Conservation (phyloP, 345 rosid genomes). For the Odontarrhena argentea region DNA sequence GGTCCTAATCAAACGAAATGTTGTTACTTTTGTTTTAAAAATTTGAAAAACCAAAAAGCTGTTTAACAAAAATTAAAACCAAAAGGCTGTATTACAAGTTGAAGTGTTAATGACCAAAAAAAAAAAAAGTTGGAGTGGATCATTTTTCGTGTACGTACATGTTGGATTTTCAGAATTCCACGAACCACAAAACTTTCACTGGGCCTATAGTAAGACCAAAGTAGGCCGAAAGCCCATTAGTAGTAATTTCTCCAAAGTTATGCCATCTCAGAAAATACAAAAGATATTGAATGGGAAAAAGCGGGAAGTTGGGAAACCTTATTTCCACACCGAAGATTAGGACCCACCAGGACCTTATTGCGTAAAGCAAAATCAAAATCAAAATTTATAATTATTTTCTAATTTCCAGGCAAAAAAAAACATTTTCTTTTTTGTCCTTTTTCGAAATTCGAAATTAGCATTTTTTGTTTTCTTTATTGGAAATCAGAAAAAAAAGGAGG, state of each 20-base stretch:
- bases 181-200: too few species aligned
- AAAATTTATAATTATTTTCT: not conserved
- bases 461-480: conserved; percentile 29
- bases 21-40: too few species aligned
- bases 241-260: not conserved
- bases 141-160: too few species aligned
- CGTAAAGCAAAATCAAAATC: conserved; percentile 41
- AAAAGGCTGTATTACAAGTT: too few species aligned
- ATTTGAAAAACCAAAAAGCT: too few species aligned
- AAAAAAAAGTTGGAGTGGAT: too few species aligned
- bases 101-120: too few species aligned
- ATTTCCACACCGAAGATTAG: conserved; percentile 20
- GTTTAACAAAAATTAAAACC: too few species aligned
- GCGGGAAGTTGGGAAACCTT: conserved; percentile 29
- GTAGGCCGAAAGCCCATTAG: not conserved
- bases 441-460: conserved; percentile 33
- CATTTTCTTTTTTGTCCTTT: conserved; percentile 11
- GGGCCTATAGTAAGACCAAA: not conserved
- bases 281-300: conserved; percentile 27
- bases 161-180: too few species aligned
- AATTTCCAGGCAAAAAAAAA: conserved; percentile 19
- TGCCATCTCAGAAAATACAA: not conserved
- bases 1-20: too few species aligned
- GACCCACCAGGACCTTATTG: conserved; percentile 31
- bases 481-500: conserved; percentile 27